Percentiles rank a stretch among this genome's conserved stretches.
phyloP scores from a whole-genome alignment of 2,329 filamentous ascomycete species.

The Alternaria sp. region DNA sequence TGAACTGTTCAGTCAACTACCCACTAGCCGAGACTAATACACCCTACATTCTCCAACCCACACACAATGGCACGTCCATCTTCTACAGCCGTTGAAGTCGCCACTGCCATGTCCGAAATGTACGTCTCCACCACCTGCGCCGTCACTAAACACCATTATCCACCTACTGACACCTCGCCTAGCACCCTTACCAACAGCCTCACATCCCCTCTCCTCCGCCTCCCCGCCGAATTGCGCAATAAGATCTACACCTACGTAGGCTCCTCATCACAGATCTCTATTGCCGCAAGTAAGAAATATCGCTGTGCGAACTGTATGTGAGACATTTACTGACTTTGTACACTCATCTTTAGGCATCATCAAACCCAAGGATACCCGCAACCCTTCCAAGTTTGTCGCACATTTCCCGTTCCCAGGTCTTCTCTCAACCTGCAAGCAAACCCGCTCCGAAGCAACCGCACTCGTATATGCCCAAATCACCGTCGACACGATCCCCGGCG shows the following conservation, averaged over 20 bases:
- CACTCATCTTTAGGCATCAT: too few species aligned
- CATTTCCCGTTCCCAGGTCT: too few species aligned
- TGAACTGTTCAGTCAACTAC: background rate
- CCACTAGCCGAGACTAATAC: background rate
- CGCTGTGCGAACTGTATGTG: too few species aligned
- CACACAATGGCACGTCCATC: background rate
- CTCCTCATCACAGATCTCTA: background rate
- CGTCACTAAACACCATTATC: background rate
- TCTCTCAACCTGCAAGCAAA: background rate
- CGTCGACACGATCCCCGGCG: background rate
- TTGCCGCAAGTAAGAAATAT: background rate
- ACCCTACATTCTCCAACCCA: background rate
- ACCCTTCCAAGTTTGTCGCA: too few species aligned
- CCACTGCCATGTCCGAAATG: background rate
- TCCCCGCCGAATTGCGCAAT: background rate
- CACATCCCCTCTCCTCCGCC: background rate
- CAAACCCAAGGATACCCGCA: too few species aligned
- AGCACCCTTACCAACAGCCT: background rate
- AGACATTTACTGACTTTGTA: too few species aligned
- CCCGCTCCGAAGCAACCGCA: background rate
- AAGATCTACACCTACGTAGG: background rate
- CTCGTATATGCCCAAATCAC: background rate
- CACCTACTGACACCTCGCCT: background rate
- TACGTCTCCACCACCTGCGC: background rate
- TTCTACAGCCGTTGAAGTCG: background rate